A percentile compares a stretch with the other conserved stretches of the same genome.
Evolutionary conservation across 768 basidiomycete species (phyloP).

Genomic region (Lactifluus pinguis): DNA sequence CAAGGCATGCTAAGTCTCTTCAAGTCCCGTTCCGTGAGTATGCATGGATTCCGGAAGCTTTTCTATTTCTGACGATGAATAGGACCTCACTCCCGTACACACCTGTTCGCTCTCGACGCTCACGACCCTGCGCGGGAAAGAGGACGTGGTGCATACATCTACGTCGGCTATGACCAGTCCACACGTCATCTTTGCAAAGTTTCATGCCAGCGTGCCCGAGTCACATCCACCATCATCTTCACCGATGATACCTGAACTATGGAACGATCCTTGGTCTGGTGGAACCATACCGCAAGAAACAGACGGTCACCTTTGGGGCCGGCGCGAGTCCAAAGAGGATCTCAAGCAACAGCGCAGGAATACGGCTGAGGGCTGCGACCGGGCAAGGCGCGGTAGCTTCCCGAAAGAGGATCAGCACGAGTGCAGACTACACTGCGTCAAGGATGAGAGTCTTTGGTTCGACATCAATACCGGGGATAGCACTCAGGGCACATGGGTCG

Average conservation of each 20-base stretch:
- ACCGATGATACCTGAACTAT: not conserved
- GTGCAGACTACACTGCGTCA: not conserved
- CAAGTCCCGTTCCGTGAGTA: slow-evolving; percentile 43
- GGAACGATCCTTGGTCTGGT: slow-evolving; percentile 18
- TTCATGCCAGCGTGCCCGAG: not conserved
- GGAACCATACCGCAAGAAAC: slow-evolving; percentile 9
- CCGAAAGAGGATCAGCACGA: slow-evolving; percentile 8
- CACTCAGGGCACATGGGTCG: slow-evolving; percentile 17
- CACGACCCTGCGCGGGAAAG: slow-evolving; percentile 13
- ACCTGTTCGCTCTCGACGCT: slow-evolving; percentile 15
- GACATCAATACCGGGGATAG: slow-evolving; percentile 13
- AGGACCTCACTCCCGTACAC: slow-evolving; percentile 18
- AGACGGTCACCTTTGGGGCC: slow-evolving; percentile 1
- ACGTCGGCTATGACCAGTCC: slow-evolving; percentile 4
- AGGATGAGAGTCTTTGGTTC: slow-evolving; percentile 1
- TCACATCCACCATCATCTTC: not conserved
- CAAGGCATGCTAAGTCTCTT: slow-evolving; percentile 46
- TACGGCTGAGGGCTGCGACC: not conserved
- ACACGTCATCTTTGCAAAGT: slow-evolving; percentile 18
- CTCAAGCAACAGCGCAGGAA: not conserved
- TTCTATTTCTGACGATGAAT: not conserved
- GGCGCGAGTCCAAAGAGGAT: slow-evolving; percentile 18
- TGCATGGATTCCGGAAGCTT: not conserved
- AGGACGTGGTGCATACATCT: slow-evolving; percentile 8
- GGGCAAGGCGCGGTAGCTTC: not conserved